These are phyloP conservation scores for Fusarium burgessii DNA, from an alignment of 2,329 filamentous ascomycete species.

Conservation along the genomic window DNA sequence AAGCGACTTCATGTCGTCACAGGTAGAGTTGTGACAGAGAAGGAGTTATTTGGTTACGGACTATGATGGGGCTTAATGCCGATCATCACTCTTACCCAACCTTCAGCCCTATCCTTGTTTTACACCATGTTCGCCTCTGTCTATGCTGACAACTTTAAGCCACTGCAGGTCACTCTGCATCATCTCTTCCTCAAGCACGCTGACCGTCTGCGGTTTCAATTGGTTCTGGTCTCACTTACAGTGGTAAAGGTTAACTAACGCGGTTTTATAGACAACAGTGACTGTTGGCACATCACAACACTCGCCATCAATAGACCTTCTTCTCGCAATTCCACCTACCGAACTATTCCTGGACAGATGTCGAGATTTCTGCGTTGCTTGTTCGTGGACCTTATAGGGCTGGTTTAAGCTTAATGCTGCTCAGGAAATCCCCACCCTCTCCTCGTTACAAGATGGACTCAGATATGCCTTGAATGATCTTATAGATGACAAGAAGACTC, in stretches of 20 bases:
- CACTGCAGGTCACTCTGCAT: conserved; percentile 1
- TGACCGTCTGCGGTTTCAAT: neutral
- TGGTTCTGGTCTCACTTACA: neutral
- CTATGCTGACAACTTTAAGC: neutral
- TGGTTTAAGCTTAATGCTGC: neutral
- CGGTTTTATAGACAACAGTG: neutral
- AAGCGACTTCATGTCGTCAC: neutral
- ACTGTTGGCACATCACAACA: neutral
- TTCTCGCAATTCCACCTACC: neutral
- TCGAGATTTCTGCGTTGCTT: neutral
- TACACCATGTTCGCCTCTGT: neutral
- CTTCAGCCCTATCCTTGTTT: conserved; percentile 22
- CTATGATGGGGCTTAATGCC: neutral
- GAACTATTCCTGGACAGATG: neutral
- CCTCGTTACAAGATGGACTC: neutral
- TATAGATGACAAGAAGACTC: too few species aligned
- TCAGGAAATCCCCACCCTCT: neutral
- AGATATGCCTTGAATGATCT: neutral
- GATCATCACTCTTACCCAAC: conserved; percentile 3
- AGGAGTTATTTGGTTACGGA: neutral
- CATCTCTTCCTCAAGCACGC: neutral
- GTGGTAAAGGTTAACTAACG: neutral
- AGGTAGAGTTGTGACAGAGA: neutral
- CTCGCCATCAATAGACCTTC: neutral
- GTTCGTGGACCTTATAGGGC: neutral